These are phyloP conservation scores for Golubevia pallescens DNA, from an alignment of 1,284 basidiomycete species.

Conservation along the genomic window DNA sequence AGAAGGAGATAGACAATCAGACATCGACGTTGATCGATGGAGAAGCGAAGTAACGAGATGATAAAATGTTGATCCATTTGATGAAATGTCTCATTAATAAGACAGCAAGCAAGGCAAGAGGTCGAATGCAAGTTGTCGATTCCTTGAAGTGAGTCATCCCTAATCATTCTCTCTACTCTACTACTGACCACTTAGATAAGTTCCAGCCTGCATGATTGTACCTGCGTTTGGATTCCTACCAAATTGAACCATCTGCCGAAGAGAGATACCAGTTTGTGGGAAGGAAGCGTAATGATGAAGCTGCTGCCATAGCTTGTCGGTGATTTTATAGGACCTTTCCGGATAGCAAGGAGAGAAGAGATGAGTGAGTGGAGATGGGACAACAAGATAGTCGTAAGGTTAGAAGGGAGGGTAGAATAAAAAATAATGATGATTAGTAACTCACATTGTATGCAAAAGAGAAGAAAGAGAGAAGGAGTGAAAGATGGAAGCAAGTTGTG, in stretches of 20 bases:
- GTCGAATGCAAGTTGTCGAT: neutral
- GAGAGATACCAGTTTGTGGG: constrained; percentile 59
- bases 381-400: too few species aligned
- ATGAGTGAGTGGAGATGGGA: too few species aligned
- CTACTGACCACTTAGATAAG: constrained; percentile 31
- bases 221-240: constrained; percentile 59
- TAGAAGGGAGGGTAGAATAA: too few species aligned
- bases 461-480: too few species aligned
- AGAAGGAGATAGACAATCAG: neutral
- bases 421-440: too few species aligned
- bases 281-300: constrained; percentile 60
- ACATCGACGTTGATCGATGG: neutral
- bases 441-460: too few species aligned
- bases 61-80: neutral
- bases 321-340: constrained; percentile 48
- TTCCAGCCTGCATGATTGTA: constrained; percentile 57
- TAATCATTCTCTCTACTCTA: constrained; percentile 4
- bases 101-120: neutral
- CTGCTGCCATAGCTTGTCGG: constrained; percentile 52
- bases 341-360: too few species aligned
- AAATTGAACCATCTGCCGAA: constrained; percentile 64
- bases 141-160: neutral
- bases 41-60: neutral
- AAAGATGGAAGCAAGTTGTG: too few species aligned
- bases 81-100: too few species aligned